Evolutionary conservation across 164 flowering plant species (phyloP).

Genomic region (Pachysandra terminalis): DNA sequence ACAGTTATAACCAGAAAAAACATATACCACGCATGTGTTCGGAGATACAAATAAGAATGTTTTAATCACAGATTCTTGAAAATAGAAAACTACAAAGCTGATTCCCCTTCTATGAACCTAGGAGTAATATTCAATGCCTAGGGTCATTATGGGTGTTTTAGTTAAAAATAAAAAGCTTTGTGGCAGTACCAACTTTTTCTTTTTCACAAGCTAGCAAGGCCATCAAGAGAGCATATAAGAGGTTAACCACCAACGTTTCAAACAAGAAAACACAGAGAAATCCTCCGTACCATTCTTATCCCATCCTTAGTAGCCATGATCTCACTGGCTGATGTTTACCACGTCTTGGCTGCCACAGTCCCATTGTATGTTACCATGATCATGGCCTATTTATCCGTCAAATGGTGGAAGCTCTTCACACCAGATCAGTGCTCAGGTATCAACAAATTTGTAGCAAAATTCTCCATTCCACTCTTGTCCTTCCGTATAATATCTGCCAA

Average conservation of each 20-base stretch:
- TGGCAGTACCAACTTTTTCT: conserved; percentile 13
- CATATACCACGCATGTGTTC: not conserved
- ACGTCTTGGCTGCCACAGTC: conserved; percentile 56
- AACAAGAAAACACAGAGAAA: not conserved
- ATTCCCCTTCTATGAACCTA: not conserved
- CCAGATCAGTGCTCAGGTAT: conserved; percentile 86
- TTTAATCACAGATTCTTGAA: not conserved
- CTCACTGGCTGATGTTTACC: conserved; percentile 44
- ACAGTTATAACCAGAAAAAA: not conserved
- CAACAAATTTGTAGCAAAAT: conserved; percentile 77
- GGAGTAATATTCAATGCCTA: not conserved
- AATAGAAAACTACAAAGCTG: not conserved
- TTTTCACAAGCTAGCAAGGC: conserved; percentile 27
- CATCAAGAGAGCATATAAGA: conserved; percentile 20
- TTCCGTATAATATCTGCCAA: conserved; percentile 55
- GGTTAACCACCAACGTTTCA: conserved; percentile 10
- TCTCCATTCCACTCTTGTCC: conserved; percentile 69
- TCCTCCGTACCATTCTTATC: not conserved
- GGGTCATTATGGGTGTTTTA: conserved; percentile 26
- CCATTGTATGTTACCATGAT: conserved; percentile 71
- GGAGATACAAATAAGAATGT: not conserved
- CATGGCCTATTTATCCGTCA: conserved; percentile 62
- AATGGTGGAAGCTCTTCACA: conserved; percentile 70
- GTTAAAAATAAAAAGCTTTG: conserved; percentile 7
- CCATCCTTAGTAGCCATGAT: conserved; percentile 40